Conservation (phyloP, 2,329 filamentous ascomycete species). For the Bipolaris bicolor region DNA sequence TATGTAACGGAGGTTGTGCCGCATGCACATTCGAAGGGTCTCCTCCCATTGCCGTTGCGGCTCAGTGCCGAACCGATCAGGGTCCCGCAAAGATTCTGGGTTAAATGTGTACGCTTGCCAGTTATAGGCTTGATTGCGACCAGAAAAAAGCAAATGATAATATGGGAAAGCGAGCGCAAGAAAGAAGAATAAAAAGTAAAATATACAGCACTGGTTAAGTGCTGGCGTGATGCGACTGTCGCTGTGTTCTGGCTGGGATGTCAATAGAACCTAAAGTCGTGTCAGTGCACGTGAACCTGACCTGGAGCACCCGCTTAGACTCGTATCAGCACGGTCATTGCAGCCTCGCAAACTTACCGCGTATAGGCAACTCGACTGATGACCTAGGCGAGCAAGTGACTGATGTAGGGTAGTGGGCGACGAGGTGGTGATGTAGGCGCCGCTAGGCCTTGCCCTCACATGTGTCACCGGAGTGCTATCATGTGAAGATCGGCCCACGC, state of each 20-base stretch:
- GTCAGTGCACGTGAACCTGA: conserved; percentile 35
- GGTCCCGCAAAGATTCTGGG: conserved; percentile 12
- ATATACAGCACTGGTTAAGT: conserved; percentile 9
- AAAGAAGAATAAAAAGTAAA: conserved; percentile 14
- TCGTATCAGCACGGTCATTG: conserved; percentile 16
- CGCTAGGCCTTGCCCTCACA: conserved; percentile 11
- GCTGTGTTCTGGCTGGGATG: conserved; percentile 31
- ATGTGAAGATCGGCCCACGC: conserved; percentile 39
- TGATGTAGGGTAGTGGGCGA: conserved; percentile 8
- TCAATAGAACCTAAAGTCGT: conserved; percentile 22
- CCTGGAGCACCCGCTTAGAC: conserved; percentile 22
- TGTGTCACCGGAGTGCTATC: conserved; percentile 25
- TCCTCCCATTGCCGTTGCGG: conserved; percentile 33
- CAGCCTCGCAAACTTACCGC: conserved; percentile 32
- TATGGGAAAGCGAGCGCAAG: conserved; percentile 14
- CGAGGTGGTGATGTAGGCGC: conserved; percentile 21
- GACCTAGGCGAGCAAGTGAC: conserved; percentile 12
- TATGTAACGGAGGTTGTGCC: conserved; percentile 36
- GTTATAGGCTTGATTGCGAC: conserved; percentile 8
- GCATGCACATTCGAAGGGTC: conserved; percentile 34
- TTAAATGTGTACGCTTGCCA: background rate
- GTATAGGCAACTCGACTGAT: conserved; percentile 26
- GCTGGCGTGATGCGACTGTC: conserved; percentile 25
- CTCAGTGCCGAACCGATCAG: conserved; percentile 16
- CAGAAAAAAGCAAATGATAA: conserved; percentile 9